These are phyloP conservation scores for Catharanthus roseus DNA, from an alignment of 257 asterid genomes.

Conservation along the genomic window DNA sequence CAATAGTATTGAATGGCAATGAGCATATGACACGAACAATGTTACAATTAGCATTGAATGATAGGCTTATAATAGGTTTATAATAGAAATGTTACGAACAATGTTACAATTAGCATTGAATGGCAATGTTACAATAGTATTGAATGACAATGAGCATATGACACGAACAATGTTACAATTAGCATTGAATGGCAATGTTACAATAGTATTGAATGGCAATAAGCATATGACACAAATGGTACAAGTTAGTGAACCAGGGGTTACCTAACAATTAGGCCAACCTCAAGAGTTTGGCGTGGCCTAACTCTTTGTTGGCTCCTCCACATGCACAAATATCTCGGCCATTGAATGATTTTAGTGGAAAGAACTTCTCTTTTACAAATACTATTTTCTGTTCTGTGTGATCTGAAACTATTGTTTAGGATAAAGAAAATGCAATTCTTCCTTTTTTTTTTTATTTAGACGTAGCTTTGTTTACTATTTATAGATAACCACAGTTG, in stretches of 20 bases:
- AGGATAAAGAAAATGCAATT: not conserved
- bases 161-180: no score
- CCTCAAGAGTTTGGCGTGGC: slow-evolving; percentile 22
- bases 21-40: no score
- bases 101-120: no score
- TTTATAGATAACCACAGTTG: not conserved
- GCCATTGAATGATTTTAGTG: not conserved
- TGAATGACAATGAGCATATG: no score
- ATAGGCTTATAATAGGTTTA: no score
- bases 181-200: no score
- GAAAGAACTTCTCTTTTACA: not conserved
- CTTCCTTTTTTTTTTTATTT: not conserved
- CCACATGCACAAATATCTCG: not conserved
- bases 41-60: no score
- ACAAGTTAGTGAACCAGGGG: not conserved
- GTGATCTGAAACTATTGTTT: not conserved
- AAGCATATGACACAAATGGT: not conserved
- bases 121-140: no score
- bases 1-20: no score
- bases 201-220: no score
- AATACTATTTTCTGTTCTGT: no score
- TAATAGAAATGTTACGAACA: no score
- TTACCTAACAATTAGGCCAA: slow-evolving; percentile 21
- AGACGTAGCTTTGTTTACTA: not conserved
- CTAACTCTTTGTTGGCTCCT: slow-evolving; percentile 17